Evolutionary conservation across 345 rosid genomes (phyloP).

Genomic region (Syzygium oleosum): DNA sequence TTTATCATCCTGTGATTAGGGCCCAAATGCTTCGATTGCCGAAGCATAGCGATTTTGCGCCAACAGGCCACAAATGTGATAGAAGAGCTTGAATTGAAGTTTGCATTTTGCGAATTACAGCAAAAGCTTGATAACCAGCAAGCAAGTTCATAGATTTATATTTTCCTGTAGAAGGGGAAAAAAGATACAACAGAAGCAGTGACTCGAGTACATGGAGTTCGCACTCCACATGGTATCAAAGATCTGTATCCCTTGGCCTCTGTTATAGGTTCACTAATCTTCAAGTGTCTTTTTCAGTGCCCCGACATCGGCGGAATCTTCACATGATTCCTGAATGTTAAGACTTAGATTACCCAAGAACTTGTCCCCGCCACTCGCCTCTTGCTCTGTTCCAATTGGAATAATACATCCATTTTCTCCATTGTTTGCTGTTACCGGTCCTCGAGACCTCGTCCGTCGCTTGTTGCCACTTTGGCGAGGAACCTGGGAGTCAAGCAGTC

Average conservation of each 20-base stretch:
- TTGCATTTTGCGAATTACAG: not conserved
- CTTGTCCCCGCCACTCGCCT: not conserved
- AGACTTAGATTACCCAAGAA: not conserved
- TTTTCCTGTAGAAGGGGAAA: not conserved
- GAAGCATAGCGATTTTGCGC: not conserved
- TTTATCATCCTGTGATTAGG: not conserved
- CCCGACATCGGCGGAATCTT: not conserved
- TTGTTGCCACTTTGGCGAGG: not conserved
- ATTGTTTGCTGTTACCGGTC: not conserved
- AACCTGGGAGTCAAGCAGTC: not conserved
- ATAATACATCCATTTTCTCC: not conserved
- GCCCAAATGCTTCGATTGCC: not conserved
- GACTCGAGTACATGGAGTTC: not conserved
- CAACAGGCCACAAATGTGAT: not conserved
- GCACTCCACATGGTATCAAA: not conserved
- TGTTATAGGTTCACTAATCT: not conserved
- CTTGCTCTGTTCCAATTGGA: not conserved
- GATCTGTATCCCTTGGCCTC: not conserved
- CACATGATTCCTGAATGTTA: not conserved
- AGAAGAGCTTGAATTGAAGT: not conserved
- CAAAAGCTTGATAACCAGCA: not conserved
- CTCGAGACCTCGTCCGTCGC: not conserved
- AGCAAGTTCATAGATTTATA: not conserved
- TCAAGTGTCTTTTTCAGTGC: not conserved
- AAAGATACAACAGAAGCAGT: not conserved